These are phyloP conservation scores for Calonectria leucothoes DNA, from an alignment of 2,329 filamentous ascomycete genomes.

Conservation along the genomic window DNA sequence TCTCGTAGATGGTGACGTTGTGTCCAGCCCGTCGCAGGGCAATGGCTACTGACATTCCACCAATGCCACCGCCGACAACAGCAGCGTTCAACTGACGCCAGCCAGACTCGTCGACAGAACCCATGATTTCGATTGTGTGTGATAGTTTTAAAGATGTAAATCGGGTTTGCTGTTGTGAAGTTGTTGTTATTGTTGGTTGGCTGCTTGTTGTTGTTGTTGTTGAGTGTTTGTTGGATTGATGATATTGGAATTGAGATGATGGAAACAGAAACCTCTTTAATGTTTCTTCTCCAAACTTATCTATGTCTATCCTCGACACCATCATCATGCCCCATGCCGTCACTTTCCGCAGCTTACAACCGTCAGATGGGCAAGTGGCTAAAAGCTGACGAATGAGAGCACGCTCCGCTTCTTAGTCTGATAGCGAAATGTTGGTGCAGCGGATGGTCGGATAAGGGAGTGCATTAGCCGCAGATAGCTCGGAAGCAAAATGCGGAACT, in stretches of 20 bases:
- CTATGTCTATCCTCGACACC: conserved; percentile 15
- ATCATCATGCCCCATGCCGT: conserved; percentile 12
- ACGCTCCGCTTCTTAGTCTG: conserved; percentile 1
- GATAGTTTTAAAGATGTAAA: neutral
- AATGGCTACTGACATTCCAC: conserved; percentile 59
- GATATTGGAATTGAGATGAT: neutral
- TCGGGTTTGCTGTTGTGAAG: neutral
- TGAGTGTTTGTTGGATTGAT: neutral
- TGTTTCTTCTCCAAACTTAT: conserved; percentile 19
- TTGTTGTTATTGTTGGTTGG: neutral
- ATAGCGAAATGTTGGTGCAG: conserved; percentile 3
- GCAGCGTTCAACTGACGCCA: conserved; percentile 60
- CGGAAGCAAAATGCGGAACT: conserved; percentile 23
- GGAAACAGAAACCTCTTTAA: neutral
- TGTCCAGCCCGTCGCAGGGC: conserved; percentile 61
- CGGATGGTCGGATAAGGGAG: conserved; percentile 19
- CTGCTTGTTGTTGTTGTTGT: neutral
- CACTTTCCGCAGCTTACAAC: conserved; percentile 18
- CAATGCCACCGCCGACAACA: conserved; percentile 61
- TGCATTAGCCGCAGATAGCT: conserved; percentile 24
- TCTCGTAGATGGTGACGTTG: conserved; percentile 72
- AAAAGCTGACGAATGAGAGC: conserved; percentile 6
- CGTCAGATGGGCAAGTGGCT: neutral
- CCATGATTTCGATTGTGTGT: conserved; percentile 35
- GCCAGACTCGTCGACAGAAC: conserved; percentile 39